A percentile compares a stretch with the other conserved stretches of the same genome.
These are phyloP conservation scores for Oryza brachyantha DNA, from an alignment of 176 grass and related monocot species.

Conservation along the genomic window DNA sequence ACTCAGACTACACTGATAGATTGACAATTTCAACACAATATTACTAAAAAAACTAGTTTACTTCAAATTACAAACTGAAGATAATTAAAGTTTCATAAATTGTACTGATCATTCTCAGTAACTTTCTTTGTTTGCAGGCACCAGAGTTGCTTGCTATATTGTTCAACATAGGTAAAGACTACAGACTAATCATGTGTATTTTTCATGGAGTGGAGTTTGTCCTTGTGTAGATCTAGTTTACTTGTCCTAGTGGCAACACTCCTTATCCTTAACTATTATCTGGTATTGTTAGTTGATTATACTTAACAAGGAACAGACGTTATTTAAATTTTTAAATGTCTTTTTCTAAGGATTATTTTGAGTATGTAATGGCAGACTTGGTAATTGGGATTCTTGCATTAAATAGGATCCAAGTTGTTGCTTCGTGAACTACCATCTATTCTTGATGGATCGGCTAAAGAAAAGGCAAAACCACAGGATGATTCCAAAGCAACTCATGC, in stretches of 20 bases:
- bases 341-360: slow-evolving; percentile 7
- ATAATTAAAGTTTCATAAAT: neutral
- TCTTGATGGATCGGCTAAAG: slow-evolving; percentile 80
- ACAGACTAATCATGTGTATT: neutral
- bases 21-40: neutral
- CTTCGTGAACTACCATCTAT: slow-evolving; percentile 71
- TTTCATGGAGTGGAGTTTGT: neutral
- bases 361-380: neutral
- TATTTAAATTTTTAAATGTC: neutral
- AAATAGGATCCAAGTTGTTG: slow-evolving; percentile 66
- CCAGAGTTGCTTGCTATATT: slow-evolving; percentile 72
- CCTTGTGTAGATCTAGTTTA: neutral
- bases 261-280: neutral
- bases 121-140: slow-evolving; percentile 61
- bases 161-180: slow-evolving; percentile 76
- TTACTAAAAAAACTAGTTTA: slow-evolving; percentile 7
- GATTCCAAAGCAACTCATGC: slow-evolving; percentile 80
- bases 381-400: slow-evolving; percentile 32
- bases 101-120: slow-evolving; percentile 14
- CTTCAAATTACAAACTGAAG: slow-evolving; percentile 5
- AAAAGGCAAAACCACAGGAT: slow-evolving; percentile 76
- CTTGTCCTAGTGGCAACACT: neutral
- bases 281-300: neutral
- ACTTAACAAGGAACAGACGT: neutral
- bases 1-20: neutral